Conservation (phyloP, 2,329 filamentous ascomycete species). For the Aureobasidium musti region DNA sequence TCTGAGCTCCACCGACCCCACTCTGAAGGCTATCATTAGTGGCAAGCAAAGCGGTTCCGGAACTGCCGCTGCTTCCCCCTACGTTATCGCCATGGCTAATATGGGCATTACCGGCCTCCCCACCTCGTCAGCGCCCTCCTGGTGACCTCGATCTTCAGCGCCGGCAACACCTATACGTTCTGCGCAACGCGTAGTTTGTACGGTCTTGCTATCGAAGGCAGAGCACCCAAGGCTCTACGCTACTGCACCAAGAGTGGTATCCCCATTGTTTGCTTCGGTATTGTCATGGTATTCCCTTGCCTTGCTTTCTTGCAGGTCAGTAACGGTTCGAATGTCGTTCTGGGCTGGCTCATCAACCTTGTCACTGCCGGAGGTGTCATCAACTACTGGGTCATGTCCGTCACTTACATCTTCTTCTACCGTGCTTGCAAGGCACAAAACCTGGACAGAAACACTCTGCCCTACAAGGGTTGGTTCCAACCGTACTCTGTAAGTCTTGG, state of each 20-base stretch:
- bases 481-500: slow-evolving; percentile 58
- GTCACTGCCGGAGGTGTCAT: slow-evolving; percentile 61
- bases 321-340: slow-evolving; percentile 33
- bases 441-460: slow-evolving; percentile 55
- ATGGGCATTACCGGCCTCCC: slow-evolving; percentile 50
- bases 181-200: slow-evolving; percentile 57
- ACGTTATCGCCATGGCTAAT: slow-evolving; percentile 50
- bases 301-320: slow-evolving; percentile 38
- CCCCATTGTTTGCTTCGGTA: slow-evolving; percentile 57
- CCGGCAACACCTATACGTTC: slow-evolving; percentile 60
- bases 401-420: slow-evolving; percentile 63
- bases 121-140: slow-evolving; percentile 43
- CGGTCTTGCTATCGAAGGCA: slow-evolving; percentile 55
- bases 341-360: slow-evolving; percentile 51
- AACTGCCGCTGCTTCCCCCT: slow-evolving; percentile 37
- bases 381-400: slow-evolving; percentile 62
- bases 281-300: slow-evolving; percentile 44
- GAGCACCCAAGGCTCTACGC: slow-evolving; percentile 56
- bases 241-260: slow-evolving; percentile 62
- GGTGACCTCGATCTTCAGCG: slow-evolving; percentile 59
- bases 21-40: slow-evolving; percentile 35
- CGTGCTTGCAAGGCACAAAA: slow-evolving; percentile 55
- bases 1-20: slow-evolving; percentile 39
- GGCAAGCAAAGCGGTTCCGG: slow-evolving; percentile 30
- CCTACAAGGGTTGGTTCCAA: slow-evolving; percentile 59